A percentile compares a stretch with the other conserved stretches of the same genome.
These are phyloP conservation scores for Chalaropsis thielavioides DNA, from an alignment of 2,329 filamentous ascomycete species.

Conservation along the genomic window DNA sequence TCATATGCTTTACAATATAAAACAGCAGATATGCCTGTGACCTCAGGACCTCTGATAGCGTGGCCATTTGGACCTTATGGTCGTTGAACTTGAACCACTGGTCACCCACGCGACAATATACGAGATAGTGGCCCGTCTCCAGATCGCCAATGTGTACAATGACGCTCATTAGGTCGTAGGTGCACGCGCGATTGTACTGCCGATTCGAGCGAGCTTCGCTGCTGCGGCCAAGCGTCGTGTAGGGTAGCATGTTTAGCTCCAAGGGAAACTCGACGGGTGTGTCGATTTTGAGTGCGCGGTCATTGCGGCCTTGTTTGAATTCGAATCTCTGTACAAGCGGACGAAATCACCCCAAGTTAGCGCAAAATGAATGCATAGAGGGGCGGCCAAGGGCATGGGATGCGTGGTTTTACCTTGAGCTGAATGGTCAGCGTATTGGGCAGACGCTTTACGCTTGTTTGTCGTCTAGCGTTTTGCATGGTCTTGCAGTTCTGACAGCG, in stretches of 20 bases:
- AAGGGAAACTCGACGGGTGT: slow-evolving; percentile 75
- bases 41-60: slow-evolving; percentile 68
- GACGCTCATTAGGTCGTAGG: slow-evolving; percentile 78
- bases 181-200: slow-evolving; percentile 49
- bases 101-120: slow-evolving; percentile 71
- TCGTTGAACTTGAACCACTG: slow-evolving; percentile 96
- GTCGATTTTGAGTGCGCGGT: slow-evolving; percentile 73
- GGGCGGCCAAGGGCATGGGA: too few species aligned
- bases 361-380: too few species aligned
- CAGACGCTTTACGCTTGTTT: slow-evolving; percentile 68
- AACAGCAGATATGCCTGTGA: slow-evolving; percentile 86
- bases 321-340: slow-evolving; percentile 48
- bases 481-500: slow-evolving; percentile 67
- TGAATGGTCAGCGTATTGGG: slow-evolving; percentile 87
- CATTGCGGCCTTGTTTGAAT: slow-evolving; percentile 49
- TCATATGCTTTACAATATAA: slow-evolving; percentile 54
- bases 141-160: slow-evolving; percentile 89
- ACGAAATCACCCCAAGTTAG: background rate
- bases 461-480: slow-evolving; percentile 66
- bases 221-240: slow-evolving; percentile 53
- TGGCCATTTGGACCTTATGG: slow-evolving; percentile 74
- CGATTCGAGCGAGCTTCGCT: slow-evolving; percentile 35
- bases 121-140: slow-evolving; percentile 82
- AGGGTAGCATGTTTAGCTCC: slow-evolving; percentile 78
- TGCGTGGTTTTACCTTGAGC: slow-evolving; percentile 51